Base-by-base conservation (phyloP, 345 rosid species). In the Lenwebbia sp. region DNA sequence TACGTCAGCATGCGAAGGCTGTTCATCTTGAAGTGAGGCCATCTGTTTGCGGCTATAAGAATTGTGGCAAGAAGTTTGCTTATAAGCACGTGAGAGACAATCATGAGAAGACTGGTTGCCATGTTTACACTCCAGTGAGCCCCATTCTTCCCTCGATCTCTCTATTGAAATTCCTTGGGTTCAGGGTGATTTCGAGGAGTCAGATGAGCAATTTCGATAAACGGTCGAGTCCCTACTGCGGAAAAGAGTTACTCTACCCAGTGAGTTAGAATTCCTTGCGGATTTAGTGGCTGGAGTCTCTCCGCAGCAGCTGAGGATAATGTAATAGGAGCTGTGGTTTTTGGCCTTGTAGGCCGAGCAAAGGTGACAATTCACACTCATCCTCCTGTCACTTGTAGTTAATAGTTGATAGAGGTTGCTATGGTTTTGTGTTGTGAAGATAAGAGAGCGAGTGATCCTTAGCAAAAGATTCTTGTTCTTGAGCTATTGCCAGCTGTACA, bases 1-100 rank as follows among this genome's bases (percentile, higher is more conserved):
- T 95, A 33, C 89, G 51, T 37, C 90, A 90, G 85, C 99, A 95
- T 55, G 85, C 94, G 65, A 93, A 94, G 86, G 58, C 96, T 26
- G 95, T 92, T 83, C 99, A 97, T 51, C 89, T 92, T 70, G 91
- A 90, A 84, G 86, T 85, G 54, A 90, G 86, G 30, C 96, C 95
- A 11, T 97, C 90, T 89, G 86, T 88, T 4, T 95, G 97, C 51
- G 87, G 97, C 33, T 87, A 92, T 86, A 82, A 91, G 13, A 93
- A 90, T 25, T 97, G 99, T 87, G 93, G 92, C 56, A 89, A 85
- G 96, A 93, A 90, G 86, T 97, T 97, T 86, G 88, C 98, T 8
- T 95, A 89, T 93, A 96, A 94, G 87, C 99, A 97, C 82, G 97
- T 96, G 10, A 92, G 97, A 85, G 94, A 96, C 87, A 92, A 92